Base-by-base conservation (phyloP, 139 green algal species). In the Microglena sp. region DNA sequence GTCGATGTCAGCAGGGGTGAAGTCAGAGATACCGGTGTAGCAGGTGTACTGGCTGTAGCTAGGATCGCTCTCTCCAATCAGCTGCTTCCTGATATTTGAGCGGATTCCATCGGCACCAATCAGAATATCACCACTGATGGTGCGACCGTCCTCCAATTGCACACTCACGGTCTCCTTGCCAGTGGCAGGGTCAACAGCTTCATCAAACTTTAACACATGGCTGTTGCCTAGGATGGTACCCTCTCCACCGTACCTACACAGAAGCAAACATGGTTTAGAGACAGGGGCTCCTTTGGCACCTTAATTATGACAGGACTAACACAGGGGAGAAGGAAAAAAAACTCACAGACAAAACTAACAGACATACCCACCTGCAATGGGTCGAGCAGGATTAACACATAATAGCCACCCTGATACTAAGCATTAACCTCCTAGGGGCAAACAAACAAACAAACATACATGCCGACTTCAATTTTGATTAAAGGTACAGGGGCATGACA, bases 21-120 rank as follows among this genome's bases (percentile, higher is more conserved):
- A 97, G 69, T 97, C 87, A 2, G 79, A 83, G 71, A 97, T 96
- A 60, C 87, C 86, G 79, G 90, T 96, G 83, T 95, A 96, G 83
- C 87, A 95, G 11, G 90, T 95, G 79, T 96, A 96, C 31, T 88
- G 62, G 31, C 71, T 83, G 79, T 96, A 96, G 57, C 69, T 85
- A 54, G 89, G 70, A 21, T 72, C 34, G 1, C 58, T 68, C 7
- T 85, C 55, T 22, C 88, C 87, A 6, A 94, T 45, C 69, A 95
- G 71, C 75, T 88, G 71, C 45, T 67, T 69, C 2, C 88, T 83
- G 27, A 89, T 79, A 71, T 90, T 94, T 40, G 85, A 93, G 73
- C 88, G 82, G 73, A 98, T 98, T 60, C 93, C 93, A 70, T 99
- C 93, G 6, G 92, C 88, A 32, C 92, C 93, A 8, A 99, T 71